Conservation (phyloP, 2,329 filamentous ascomycete genomes). For the Leptographium flavum region DNA sequence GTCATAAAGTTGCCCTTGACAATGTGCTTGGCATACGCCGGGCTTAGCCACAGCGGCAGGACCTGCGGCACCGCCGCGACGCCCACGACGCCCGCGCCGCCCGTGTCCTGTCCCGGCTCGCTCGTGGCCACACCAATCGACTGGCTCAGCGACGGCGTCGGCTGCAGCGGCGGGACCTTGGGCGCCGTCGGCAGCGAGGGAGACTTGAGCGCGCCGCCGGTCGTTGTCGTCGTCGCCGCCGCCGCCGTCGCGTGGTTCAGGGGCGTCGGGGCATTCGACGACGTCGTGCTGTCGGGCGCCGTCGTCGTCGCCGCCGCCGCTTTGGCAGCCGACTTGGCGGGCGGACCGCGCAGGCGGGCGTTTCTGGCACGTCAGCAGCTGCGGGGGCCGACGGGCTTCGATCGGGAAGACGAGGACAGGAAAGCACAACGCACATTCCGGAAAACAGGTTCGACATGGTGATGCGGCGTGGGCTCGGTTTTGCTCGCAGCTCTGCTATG, state of each 20-base stretch:
- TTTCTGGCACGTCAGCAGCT: not conserved
- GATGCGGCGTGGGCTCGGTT: too few relatives aligned
- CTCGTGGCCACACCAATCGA: constrained; percentile 58
- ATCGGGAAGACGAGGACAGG: not conserved
- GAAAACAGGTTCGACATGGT: constrained; percentile 19
- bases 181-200: constrained; percentile 11
- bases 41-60: constrained; percentile 61
- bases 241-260: constrained; percentile 24
- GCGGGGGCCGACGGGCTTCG: not conserved
- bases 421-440: constrained; percentile 12
- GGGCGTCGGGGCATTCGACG: constrained; percentile 8
- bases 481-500: too few relatives aligned
- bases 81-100: constrained; percentile 25
- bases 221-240: not conserved
- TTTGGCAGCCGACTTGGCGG: too few relatives aligned
- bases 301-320: not conserved
- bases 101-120: constrained; percentile 23
- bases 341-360: constrained; percentile 3
- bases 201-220: constrained; percentile 12
- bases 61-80: constrained; percentile 50
- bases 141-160: constrained; percentile 48
- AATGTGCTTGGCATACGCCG: constrained; percentile 66
- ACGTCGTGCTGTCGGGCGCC: not conserved
- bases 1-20: constrained; percentile 98
- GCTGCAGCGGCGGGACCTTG: constrained; percentile 46